phyloP scores from a whole-genome alignment of 129 eudicot species.

The Escallonia rubra region DNA sequence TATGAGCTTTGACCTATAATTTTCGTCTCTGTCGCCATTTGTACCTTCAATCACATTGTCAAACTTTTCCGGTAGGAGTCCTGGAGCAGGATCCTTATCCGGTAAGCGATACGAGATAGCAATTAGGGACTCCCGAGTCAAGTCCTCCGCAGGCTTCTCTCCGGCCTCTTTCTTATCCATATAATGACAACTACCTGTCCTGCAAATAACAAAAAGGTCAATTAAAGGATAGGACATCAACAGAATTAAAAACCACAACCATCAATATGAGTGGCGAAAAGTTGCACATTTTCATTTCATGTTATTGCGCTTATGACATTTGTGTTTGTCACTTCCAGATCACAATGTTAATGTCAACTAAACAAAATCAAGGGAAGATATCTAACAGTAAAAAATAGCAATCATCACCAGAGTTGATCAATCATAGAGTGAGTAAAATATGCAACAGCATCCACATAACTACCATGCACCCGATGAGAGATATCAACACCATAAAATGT shows the following conservation, averaged over 20 bases:
- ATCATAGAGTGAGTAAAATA: no score
- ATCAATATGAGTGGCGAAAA: neutral
- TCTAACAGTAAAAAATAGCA: no score
- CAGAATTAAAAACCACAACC: neutral
- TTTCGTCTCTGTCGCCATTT: slow-evolving; percentile 34
- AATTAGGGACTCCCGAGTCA: slow-evolving; percentile 72
- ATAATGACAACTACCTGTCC: slow-evolving; percentile 25
- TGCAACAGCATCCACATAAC: no score
- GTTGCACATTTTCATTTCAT: no score
- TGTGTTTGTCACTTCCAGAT: no score
- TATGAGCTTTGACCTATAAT: slow-evolving; percentile 50
- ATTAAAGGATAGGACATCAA: neutral
- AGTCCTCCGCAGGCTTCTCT: slow-evolving; percentile 50
- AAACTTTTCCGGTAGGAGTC: slow-evolving; percentile 11
- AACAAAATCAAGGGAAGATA: no score
- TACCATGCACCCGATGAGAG: no score
- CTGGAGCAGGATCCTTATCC: slow-evolving; percentile 16
- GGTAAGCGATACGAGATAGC: slow-evolving; percentile 63
- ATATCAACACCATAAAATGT: no score
- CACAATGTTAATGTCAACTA: no score
- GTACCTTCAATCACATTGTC: slow-evolving; percentile 21
- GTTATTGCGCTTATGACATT: no score
- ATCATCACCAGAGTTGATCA: no score
- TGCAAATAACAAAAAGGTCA: slow-evolving; percentile 6
- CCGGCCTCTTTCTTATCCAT: slow-evolving; percentile 57